Evolutionary conservation across 805 yeast genomes (phyloP).

Genomic region (Starmera caribaea): DNA sequence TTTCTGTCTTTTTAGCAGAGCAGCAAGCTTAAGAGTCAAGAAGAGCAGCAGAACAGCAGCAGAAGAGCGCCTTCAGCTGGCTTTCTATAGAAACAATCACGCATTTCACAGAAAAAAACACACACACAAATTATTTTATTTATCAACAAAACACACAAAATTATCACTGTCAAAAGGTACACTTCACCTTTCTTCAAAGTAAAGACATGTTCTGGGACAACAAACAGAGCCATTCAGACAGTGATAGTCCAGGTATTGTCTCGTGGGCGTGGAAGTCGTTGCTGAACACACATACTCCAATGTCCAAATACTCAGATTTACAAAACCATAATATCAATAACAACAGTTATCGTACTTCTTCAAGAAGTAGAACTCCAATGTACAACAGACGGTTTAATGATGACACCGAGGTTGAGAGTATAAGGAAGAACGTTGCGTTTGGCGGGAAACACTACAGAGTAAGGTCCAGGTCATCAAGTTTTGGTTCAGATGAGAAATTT

Average conservation of each 20-base stretch:
- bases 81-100: too few relatives aligned
- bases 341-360: background rate
- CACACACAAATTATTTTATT: too few relatives aligned
- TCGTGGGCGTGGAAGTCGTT: slow-evolving; percentile 18
- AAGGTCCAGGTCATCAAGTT: slow-evolving; percentile 5
- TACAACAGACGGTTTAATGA: slow-evolving; percentile 1
- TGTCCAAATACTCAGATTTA: slow-evolving; percentile 14
- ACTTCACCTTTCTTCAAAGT: too few relatives aligned
- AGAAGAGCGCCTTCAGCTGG: too few relatives aligned
- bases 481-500: background rate
- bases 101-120: too few relatives aligned
- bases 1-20: too few relatives aligned
- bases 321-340: slow-evolving; percentile 1
- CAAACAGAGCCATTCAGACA: background rate
- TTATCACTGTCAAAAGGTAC: too few relatives aligned
- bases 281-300: slow-evolving; percentile 16
- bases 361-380: background rate
- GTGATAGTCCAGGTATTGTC: slow-evolving; percentile 12
- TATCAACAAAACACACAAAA: too few relatives aligned
- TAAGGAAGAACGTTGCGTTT: slow-evolving; percentile 6
- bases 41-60: too few relatives aligned
- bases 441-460: slow-evolving; percentile 5
- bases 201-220: too few relatives aligned
- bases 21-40: too few relatives aligned
- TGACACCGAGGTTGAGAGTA: background rate